These are phyloP conservation scores for Fusarium multiceps DNA, from an alignment of 2,329 filamentous ascomycete genomes.

Conservation along the genomic window DNA sequence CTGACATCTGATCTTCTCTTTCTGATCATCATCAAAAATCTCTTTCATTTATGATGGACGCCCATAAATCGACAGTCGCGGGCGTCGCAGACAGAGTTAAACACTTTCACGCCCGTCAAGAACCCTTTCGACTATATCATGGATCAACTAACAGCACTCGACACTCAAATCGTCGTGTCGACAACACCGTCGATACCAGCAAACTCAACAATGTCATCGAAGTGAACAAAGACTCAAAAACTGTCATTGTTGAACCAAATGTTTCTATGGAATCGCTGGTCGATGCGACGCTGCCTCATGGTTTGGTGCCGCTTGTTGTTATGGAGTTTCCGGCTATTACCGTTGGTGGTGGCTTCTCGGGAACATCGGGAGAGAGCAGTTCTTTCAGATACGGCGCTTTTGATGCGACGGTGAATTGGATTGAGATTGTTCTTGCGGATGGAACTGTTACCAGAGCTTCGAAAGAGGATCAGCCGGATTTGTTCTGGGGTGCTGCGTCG, in stretches of 20 bases:
- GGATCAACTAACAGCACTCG: slow-evolving; percentile 83
- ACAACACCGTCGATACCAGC: slow-evolving; percentile 75
- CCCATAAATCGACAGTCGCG: slow-evolving; percentile 58
- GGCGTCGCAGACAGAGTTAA: slow-evolving; percentile 57
- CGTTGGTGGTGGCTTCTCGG: slow-evolving; percentile 73
- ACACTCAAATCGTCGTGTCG: slow-evolving; percentile 58
- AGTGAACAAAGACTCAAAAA: slow-evolving; percentile 64
- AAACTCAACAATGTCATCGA: slow-evolving; percentile 70
- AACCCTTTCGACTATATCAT: slow-evolving; percentile 79
- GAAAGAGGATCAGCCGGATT: slow-evolving; percentile 63
- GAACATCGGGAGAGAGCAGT: slow-evolving; percentile 75
- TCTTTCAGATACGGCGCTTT: slow-evolving; percentile 76
- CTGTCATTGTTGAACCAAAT: slow-evolving; percentile 75
- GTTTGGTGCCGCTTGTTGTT: slow-evolving; percentile 72
- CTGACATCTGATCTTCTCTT: not conserved
- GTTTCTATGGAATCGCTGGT: slow-evolving; percentile 75
- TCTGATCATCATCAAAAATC: not conserved
- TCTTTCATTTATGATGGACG: slow-evolving; percentile 50
- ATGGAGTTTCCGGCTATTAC: slow-evolving; percentile 82
- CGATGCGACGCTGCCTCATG: slow-evolving; percentile 64
- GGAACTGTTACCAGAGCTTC: slow-evolving; percentile 68
- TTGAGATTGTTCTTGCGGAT: slow-evolving; percentile 73
- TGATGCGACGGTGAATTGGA: slow-evolving; percentile 68
- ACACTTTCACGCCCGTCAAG: slow-evolving; percentile 56
- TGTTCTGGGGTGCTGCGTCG: slow-evolving; percentile 73